phyloP scores from a whole-genome alignment of 2,329 filamentous ascomycete species.

The Cordyceps pruinosa region DNA sequence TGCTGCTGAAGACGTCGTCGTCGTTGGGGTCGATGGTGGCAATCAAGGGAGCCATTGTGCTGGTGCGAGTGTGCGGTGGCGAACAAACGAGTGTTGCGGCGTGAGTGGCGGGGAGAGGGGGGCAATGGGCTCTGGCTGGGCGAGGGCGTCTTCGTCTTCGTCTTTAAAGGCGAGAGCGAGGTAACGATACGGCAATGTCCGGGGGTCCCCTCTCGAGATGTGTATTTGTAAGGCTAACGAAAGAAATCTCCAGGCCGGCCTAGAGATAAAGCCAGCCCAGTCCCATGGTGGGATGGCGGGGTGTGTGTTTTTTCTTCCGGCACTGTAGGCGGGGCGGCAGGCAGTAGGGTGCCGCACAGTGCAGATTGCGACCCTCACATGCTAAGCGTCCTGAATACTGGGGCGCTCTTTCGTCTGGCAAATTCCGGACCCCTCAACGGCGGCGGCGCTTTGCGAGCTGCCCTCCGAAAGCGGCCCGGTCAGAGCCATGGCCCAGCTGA shows the following conservation, averaged over 20 bases:
- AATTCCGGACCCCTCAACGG: conserved; percentile 7
- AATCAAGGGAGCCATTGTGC: conserved; percentile 44
- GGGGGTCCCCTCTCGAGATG: conserved; percentile 3
- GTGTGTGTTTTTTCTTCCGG: conserved; percentile 3
- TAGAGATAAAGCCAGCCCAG: conserved; percentile 1
- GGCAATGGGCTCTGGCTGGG: neutral
- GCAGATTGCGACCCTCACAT: conserved; percentile 7
- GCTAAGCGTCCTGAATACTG: neutral
- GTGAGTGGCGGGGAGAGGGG: neutral
- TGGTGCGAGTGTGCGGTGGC: neutral
- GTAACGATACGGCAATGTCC: neutral
- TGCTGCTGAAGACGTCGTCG: conserved; percentile 37
- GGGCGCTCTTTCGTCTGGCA: neutral
- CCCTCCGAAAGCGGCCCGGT: conserved; percentile 12
- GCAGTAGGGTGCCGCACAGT: conserved; percentile 1
- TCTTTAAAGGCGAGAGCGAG: neutral
- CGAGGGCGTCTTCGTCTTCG: neutral
- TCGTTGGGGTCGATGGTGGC: conserved; percentile 49
- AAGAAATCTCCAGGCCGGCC: neutral
- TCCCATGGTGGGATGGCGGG: conserved; percentile 9
- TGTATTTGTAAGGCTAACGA: conserved; percentile 12
- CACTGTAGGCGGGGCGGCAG: conserved; percentile 7
- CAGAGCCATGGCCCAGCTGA: neutral
- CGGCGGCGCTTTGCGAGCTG: conserved; percentile 1
- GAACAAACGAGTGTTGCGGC: neutral